Evolutionary conservation across 169 alveolate species (phyloP).

Genomic region (Eimeria mitis): DNA sequence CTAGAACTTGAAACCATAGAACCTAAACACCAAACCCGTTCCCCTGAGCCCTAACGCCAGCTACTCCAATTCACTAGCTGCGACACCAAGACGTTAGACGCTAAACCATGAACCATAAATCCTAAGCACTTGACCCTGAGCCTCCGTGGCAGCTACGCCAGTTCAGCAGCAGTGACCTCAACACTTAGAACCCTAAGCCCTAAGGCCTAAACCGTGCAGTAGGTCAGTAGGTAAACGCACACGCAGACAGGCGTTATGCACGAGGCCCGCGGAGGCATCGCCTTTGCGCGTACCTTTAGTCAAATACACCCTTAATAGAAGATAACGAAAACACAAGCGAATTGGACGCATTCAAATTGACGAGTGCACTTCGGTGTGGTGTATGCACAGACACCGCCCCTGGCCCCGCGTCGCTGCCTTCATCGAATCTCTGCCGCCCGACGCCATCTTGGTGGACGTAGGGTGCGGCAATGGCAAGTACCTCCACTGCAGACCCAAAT

Average conservation of each 20-base stretch:
- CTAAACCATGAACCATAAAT: no score
- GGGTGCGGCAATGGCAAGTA: constrained; percentile 99
- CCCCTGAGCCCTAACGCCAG: no score
- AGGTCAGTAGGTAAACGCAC: neutral
- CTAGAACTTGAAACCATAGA: neutral
- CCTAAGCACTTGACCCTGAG: neutral
- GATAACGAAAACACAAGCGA: neutral
- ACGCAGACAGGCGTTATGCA: neutral
- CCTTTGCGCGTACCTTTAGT: neutral
- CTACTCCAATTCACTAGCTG: no score
- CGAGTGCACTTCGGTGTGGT: neutral
- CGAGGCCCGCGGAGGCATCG: neutral
- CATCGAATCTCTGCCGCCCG: constrained; percentile 91
- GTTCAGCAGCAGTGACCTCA: neutral
- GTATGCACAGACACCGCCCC: constrained; percentile 94
- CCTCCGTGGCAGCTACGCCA: neutral
- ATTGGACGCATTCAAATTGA: neutral
- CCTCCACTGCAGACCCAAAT: constrained; percentile 88
- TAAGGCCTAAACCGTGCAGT: neutral
- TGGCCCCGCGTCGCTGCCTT: constrained; percentile 97
- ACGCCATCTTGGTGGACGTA: constrained; percentile 95
- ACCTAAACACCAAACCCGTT: no score
- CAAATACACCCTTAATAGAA: neutral
- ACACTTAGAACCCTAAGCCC: neutral
- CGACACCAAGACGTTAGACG: no score